phyloP scores from a whole-genome alignment of 768 basidiomycete species.

The Ramaria sp. region DNA sequence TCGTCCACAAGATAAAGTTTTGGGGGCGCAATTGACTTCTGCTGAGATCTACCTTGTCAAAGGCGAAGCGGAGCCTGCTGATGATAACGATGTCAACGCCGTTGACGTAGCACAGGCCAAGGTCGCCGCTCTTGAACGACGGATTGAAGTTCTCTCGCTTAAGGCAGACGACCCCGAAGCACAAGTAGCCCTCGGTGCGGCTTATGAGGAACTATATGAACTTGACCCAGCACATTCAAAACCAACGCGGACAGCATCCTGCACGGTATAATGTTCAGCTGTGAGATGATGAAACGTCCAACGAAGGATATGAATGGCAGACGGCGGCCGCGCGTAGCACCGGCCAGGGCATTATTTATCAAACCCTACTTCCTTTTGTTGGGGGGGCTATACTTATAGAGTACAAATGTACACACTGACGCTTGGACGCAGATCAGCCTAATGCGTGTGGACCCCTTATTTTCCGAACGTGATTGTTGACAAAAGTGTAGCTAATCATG shows the following conservation, averaged over 20 bases:
- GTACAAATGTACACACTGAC: neutral
- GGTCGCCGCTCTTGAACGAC: constrained; percentile 85
- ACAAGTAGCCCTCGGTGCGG: constrained; percentile 73
- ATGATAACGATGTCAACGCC: constrained; percentile 95
- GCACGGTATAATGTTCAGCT: constrained; percentile 92
- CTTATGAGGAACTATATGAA: constrained; percentile 95
- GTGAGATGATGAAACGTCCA: constrained; percentile 87
- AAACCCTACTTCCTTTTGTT: constrained; percentile 93
- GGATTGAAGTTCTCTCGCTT: constrained; percentile 88
- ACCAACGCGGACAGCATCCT: constrained; percentile 91
- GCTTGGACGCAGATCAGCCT: constrained; percentile 13
- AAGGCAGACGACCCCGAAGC: constrained; percentile 68
- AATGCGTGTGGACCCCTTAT: constrained; percentile 2
- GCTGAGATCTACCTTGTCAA: constrained; percentile 80
- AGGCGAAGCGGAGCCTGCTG: constrained; percentile 91
- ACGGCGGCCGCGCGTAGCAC: constrained; percentile 97
- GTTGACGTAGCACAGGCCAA: constrained; percentile 90
- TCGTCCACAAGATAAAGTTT: neutral
- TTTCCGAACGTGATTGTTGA: neutral
- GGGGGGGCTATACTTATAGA: constrained; percentile 42
- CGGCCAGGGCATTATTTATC: constrained; percentile 90
- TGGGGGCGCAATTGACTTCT: neutral
- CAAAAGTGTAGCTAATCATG: constrained; percentile 61
- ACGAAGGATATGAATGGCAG: constrained; percentile 99
- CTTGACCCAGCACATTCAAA: constrained; percentile 94